These are phyloP conservation scores for Odontarrhena argentea DNA, from an alignment of 345 rosid species.

Conservation along the genomic window DNA sequence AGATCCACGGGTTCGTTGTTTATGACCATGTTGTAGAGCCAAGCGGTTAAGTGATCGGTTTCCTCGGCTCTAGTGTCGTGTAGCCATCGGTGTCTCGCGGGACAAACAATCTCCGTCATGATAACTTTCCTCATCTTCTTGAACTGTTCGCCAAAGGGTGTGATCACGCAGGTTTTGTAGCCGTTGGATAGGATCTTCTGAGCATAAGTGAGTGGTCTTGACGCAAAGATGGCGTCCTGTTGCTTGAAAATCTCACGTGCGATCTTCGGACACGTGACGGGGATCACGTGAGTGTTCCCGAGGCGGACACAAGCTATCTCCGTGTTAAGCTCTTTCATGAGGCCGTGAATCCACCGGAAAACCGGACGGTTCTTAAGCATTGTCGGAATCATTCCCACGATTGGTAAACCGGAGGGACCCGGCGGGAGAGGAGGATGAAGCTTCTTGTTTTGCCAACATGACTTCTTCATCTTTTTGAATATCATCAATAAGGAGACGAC, in stretches of 20 bases:
- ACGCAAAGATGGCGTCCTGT: conserved; percentile 45
- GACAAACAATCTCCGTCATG: conserved; percentile 42
- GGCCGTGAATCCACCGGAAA: conserved; percentile 45
- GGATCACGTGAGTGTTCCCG: conserved; percentile 46
- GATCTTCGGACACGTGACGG: conserved; percentile 45
- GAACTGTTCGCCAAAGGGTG: conserved; percentile 46
- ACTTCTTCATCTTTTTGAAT: conserved; percentile 32
- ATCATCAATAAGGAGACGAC: conserved; percentile 26
- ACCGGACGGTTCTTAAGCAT: conserved; percentile 38
- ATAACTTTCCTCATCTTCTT: conserved; percentile 46
- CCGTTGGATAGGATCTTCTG: conserved; percentile 32
- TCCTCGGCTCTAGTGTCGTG: conserved; percentile 45
- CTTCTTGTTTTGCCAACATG: conserved; percentile 21
- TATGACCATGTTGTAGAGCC: conserved; percentile 41
- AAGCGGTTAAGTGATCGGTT: conserved; percentile 42
- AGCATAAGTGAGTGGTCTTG: conserved; percentile 40
- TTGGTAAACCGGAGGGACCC: conserved; percentile 45
- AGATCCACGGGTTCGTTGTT: conserved; percentile 34
- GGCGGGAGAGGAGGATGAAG: conserved; percentile 45
- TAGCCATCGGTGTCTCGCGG: conserved; percentile 44
- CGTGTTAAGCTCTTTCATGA: conserved; percentile 43
- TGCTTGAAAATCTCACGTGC: conserved; percentile 41
- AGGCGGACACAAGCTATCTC: conserved; percentile 49
- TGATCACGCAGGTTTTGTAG: conserved; percentile 32
- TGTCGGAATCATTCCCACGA: conserved; percentile 42